Evolutionary conservation across 208 protist species (phyloP).

Genomic region (Leishmania mexicana): DNA sequence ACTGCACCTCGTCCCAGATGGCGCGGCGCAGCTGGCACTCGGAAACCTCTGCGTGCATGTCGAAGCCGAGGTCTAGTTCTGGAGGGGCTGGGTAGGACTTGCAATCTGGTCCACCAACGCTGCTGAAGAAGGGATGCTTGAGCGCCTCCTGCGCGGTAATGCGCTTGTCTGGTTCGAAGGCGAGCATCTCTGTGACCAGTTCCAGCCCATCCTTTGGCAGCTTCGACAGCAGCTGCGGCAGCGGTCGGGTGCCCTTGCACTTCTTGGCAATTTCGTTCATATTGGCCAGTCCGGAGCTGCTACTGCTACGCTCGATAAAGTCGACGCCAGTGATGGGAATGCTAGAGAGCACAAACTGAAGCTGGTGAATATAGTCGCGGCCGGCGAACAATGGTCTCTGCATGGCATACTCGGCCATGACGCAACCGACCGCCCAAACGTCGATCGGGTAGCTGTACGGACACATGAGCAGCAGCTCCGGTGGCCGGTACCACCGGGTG

Average conservation of each 20-base stretch:
- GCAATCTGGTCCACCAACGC: constrained; percentile 51
- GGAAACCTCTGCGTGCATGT: constrained; percentile 88
- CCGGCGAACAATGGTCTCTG: constrained; percentile 84
- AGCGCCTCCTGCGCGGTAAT: constrained; percentile 87
- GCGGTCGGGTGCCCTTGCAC: constrained; percentile 61
- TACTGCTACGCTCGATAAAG: constrained; percentile 64
- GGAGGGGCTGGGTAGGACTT: constrained; percentile 39
- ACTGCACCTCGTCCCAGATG: constrained; percentile 79
- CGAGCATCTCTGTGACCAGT: constrained; percentile 89
- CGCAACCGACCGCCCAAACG: constrained; percentile 99
- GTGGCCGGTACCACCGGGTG: constrained; percentile 99
- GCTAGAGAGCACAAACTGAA: constrained; percentile 86
- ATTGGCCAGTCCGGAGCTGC: constrained; percentile 42
- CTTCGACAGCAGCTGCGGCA: constrained; percentile 46
- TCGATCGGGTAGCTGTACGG: constrained; percentile 94
- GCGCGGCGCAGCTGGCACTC: constrained; percentile 78
- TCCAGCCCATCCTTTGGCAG: constrained; percentile 85
- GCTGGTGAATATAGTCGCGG: constrained; percentile 89
- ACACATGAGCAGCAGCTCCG: constrained; percentile 98
- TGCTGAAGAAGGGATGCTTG: constrained; percentile 84
- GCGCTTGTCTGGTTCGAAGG: constrained; percentile 90
- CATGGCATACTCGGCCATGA: constrained; percentile 98
- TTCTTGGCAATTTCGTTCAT: constrained; percentile 80
- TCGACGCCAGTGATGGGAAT: constrained; percentile 65
- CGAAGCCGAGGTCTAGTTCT: constrained; percentile 71